phyloP scores from a whole-genome alignment of 148 eudicot genomes.

The Polygonum aviculare region DNA sequence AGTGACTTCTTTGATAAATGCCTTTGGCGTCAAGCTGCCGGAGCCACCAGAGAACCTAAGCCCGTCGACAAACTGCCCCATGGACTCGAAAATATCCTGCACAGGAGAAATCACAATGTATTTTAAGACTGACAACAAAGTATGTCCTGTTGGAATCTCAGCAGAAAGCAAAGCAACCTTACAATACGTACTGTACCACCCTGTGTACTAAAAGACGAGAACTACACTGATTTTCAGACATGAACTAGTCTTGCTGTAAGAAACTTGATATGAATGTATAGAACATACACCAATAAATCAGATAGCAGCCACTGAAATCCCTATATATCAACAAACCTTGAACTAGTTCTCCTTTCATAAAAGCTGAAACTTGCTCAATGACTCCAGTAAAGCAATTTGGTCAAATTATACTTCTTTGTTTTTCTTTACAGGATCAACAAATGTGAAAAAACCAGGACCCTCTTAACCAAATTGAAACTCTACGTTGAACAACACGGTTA shows the following conservation, averaged over 20 bases:
- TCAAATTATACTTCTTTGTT: background rate
- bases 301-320: background rate
- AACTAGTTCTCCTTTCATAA: background rate
- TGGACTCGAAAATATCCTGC: slow-evolving; percentile 82
- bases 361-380: background rate
- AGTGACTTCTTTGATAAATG: slow-evolving; percentile 62
- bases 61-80: slow-evolving; percentile 95
- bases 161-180: background rate
- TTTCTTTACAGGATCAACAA: background rate
- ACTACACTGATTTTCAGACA: background rate
- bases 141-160: background rate
- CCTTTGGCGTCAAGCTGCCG: slow-evolving; percentile 53
- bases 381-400: background rate
- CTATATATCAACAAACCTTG: background rate
- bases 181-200: background rate
- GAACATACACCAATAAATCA: background rate
- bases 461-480: background rate
- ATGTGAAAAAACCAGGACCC: background rate
- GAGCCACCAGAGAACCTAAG: slow-evolving; percentile 82
- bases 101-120: slow-evolving; percentile 3
- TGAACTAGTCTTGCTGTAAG: background rate
- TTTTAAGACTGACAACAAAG: background rate
- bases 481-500: background rate
- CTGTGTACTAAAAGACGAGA: background rate
- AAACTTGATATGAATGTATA: background rate